These are phyloP conservation scores for Endoconidiophora laricicola DNA, from an alignment of 2,329 filamentous ascomycete species.

Conservation along the genomic window DNA sequence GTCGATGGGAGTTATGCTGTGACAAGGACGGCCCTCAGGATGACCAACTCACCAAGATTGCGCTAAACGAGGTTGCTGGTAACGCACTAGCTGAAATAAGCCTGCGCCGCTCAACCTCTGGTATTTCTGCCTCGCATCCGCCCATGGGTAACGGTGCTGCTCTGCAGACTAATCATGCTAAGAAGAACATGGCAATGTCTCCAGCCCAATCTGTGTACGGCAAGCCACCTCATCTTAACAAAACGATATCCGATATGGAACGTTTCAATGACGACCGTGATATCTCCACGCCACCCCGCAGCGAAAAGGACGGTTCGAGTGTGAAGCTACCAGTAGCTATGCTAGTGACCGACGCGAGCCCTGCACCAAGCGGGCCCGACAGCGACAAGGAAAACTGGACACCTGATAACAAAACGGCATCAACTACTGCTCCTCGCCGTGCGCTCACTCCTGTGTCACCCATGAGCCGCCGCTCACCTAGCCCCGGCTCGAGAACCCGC, in stretches of 20 bases:
- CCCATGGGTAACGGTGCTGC: neutral
- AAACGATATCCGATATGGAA: conserved; percentile 17
- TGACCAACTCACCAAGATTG: conserved; percentile 48
- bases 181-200: conserved; percentile 8
- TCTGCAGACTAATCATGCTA: conserved; percentile 6
- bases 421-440: conserved; percentile 15
- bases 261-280: conserved; percentile 20
- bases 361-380: conserved; percentile 8
- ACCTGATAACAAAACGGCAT: conserved; percentile 31
- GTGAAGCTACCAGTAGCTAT: conserved; percentile 1
- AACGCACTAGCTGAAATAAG: conserved; percentile 70
- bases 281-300: conserved; percentile 23
- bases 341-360: conserved; percentile 6
- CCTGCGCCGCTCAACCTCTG: conserved; percentile 51
- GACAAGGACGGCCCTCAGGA: conserved; percentile 66
- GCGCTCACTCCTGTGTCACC: conserved; percentile 20
- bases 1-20: conserved; percentile 83
- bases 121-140: conserved; percentile 17
- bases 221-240: conserved; percentile 20
- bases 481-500: conserved; percentile 1
- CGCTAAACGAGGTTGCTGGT: conserved; percentile 63
- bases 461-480: conserved; percentile 20
- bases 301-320: conserved; percentile 37
- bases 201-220: conserved; percentile 14
- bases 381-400: conserved; percentile 88